phyloP scores from a whole-genome alignment of 331 rosid genomes.

The Acacia pycnantha region DNA sequence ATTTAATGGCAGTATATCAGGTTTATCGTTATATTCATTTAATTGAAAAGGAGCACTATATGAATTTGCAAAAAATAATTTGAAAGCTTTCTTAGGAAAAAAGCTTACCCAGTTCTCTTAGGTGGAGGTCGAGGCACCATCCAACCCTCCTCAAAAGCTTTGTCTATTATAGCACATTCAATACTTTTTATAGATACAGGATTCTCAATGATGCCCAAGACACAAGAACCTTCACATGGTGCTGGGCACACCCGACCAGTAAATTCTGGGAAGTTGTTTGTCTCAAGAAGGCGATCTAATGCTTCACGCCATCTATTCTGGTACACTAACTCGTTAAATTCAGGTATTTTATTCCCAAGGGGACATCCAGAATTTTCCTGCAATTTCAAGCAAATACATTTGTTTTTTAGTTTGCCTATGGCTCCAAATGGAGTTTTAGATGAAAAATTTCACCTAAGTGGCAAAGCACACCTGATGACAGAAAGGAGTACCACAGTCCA shows the following conservation, averaged over 20 bases:
- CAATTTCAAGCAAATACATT: slow-evolving; percentile 27
- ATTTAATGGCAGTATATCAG: background rate
- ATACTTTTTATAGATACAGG: slow-evolving; percentile 93
- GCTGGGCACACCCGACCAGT: slow-evolving; percentile 98
- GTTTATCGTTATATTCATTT: background rate
- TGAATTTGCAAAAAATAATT: background rate
- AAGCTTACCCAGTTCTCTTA: slow-evolving; percentile 79
- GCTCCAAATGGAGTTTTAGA: background rate
- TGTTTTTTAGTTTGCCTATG: background rate
- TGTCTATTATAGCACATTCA: slow-evolving; percentile 96
- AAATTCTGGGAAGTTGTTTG: slow-evolving; percentile 97
- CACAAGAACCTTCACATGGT: slow-evolving; percentile 99
- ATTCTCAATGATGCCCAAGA: slow-evolving; percentile 87
- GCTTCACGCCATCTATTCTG: slow-evolving; percentile 99
- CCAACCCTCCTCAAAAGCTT: slow-evolving; percentile 99
- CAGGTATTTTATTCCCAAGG: slow-evolving; percentile 97
- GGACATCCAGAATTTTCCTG: slow-evolving; percentile 98
- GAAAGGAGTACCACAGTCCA: slow-evolving; percentile 99
- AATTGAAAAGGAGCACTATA: background rate
- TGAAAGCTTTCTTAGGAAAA: background rate
- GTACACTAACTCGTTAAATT: slow-evolving; percentile 91
- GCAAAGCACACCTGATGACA: slow-evolving; percentile 81
- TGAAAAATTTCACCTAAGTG: background rate
- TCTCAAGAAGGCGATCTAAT: slow-evolving; percentile 89
- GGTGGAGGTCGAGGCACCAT: slow-evolving; percentile 96